Conservation (phyloP, 108 stramenopile species). For the Schizochytrium sp. region DNA sequence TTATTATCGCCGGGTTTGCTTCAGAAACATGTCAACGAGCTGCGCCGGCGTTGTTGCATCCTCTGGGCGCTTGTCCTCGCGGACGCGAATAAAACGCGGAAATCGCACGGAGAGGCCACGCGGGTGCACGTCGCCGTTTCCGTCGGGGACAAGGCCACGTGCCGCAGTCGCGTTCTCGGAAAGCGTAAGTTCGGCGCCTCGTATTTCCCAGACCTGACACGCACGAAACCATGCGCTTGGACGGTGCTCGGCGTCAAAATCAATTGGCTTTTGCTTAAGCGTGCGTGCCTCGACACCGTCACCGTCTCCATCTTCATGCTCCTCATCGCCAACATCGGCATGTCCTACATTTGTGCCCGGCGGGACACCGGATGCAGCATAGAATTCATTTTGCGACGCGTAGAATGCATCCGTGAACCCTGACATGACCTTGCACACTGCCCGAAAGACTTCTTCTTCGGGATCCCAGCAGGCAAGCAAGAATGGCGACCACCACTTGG, state of each 20-base stretch:
- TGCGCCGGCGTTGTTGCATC: conserved; percentile 89
- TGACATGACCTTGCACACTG: conserved; percentile 96
- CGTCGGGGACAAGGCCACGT: conserved; percentile 58
- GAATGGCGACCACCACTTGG: conserved; percentile 90
- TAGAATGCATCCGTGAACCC: conserved; percentile 92
- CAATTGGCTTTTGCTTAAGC: conserved; percentile 64
- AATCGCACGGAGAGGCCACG: conserved; percentile 87
- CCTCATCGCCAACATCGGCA: conserved; percentile 40
- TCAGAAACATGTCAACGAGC: conserved; percentile 83
- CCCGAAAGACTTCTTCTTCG: conserved; percentile 89
- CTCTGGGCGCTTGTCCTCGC: conserved; percentile 91
- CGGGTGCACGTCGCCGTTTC: background rate
- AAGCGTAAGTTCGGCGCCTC: conserved; percentile 87
- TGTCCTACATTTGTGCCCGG: no score
- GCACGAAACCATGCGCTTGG: conserved; percentile 76
- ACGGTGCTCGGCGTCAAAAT: conserved; percentile 64
- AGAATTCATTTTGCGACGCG: conserved; percentile 55
- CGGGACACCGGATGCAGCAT: conserved; percentile 25
- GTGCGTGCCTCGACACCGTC: background rate
- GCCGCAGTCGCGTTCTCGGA: conserved; percentile 78
- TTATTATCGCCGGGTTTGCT: conserved; percentile 41
- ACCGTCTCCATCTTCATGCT: conserved; percentile 30
- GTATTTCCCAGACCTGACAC: conserved; percentile 94
- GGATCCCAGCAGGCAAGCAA: conserved; percentile 93
- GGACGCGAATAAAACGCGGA: conserved; percentile 88